Evolutionary conservation across 305 asterid species (phyloP).

Genomic region (Euphrasia arctica): DNA sequence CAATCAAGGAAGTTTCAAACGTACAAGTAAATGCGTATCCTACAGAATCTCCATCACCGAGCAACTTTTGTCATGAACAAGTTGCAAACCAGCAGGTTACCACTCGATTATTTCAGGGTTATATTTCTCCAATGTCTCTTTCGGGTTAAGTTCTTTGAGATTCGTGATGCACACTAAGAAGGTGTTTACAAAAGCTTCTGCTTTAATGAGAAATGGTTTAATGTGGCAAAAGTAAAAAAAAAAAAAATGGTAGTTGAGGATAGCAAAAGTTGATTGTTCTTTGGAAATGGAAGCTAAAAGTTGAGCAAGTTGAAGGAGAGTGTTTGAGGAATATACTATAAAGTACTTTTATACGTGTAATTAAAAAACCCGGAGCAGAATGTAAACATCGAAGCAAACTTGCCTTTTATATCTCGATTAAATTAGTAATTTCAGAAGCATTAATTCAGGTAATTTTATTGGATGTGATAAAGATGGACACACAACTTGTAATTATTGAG

Average conservation of each 20-base stretch:
- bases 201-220: neutral
- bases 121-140: conserved; percentile 21
- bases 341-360: neutral
- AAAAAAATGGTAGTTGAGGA: too few relatives aligned
- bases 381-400: neutral
- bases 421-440: neutral
- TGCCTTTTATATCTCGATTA: neutral
- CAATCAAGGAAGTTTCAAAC: conserved; percentile 37
- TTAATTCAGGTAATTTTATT: neutral
- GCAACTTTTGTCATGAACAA: conserved; percentile 39
- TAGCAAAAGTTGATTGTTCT: too few relatives aligned
- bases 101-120: conserved; percentile 27
- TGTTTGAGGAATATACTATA: neutral
- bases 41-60: conserved; percentile 33
- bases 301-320: neutral
- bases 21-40: conserved; percentile 36
- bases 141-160: conserved; percentile 7
- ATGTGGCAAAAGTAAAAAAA: too few relatives aligned
- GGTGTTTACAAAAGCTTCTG: neutral
- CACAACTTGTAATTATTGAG: conserved; percentile 22
- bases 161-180: conserved; percentile 1
- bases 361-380: neutral
- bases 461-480: conserved; percentile 27
- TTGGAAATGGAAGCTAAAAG: neutral
- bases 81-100: conserved; percentile 50